Conservation (phyloP, 306 rosid species). For the Vicia villosa region DNA sequence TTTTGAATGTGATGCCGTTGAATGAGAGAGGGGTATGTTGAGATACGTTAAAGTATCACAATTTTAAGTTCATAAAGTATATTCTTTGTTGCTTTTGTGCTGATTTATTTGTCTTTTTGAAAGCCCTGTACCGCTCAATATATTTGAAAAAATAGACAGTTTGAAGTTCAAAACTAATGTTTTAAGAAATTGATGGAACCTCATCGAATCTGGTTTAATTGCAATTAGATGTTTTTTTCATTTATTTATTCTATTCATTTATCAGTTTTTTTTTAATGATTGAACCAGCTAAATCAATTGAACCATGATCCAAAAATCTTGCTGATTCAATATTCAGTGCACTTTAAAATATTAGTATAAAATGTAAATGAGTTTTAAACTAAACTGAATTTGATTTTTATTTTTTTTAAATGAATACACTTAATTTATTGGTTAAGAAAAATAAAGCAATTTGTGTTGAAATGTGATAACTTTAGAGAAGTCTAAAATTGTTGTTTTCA, state of each 20-base stretch:
- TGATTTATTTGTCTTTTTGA: slow-evolving; percentile 1
- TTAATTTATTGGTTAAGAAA: no score
- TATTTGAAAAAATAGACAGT: neutral
- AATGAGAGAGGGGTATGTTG: neutral
- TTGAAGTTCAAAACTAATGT: neutral
- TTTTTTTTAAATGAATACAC: neutral
- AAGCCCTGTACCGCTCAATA: neutral
- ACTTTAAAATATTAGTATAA: neutral
- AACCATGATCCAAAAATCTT: neutral
- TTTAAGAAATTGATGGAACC: neutral
- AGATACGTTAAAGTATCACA: neutral
- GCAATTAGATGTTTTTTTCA: neutral
- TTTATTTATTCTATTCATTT: neutral
- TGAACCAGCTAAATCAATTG: neutral
- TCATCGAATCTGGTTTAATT: neutral
- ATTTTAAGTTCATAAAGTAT: neutral
- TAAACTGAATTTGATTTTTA: neutral
- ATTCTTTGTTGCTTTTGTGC: slow-evolving; percentile 22
- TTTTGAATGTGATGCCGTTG: slow-evolving; percentile 1
- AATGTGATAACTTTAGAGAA: no score
- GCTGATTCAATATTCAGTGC: neutral
- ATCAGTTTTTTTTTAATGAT: neutral
- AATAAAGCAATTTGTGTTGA: no score
- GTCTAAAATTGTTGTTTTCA: no score
- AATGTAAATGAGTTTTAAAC: neutral